A percentile compares a stretch with the other conserved stretches of the same genome.
These are phyloP conservation scores for Colletotrichum tamarilloi DNA, from an alignment of 2,329 filamentous ascomycete species.

Conservation along the genomic window DNA sequence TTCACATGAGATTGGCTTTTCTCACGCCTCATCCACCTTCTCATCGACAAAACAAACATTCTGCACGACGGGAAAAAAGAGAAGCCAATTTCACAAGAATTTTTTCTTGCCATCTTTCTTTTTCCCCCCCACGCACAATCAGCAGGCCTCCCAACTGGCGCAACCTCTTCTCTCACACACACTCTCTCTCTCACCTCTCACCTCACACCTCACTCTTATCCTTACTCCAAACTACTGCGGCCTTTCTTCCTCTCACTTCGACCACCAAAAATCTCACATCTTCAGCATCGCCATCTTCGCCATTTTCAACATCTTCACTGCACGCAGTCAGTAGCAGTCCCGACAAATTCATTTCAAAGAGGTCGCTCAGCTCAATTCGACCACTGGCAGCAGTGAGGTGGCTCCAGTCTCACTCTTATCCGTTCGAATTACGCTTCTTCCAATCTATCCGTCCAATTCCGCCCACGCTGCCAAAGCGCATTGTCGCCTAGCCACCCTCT, in stretches of 20 bases:
- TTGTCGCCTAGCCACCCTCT: constrained; percentile 34
- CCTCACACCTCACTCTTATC: neutral
- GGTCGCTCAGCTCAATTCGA: neutral
- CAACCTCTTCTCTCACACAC: neutral
- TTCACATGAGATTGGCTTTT: constrained; percentile 5
- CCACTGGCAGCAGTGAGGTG: neutral
- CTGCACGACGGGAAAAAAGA: neutral
- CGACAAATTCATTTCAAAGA: neutral
- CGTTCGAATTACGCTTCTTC: constrained; percentile 4
- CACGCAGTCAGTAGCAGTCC: neutral
- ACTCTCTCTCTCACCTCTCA: constrained; percentile 4
- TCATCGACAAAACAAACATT: constrained; percentile 6
- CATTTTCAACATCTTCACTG: neutral
- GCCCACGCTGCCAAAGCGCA: constrained; percentile 23
- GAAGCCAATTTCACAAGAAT: neutral
- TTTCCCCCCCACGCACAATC: neutral
- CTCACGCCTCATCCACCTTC: neutral
- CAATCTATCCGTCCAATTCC: constrained; percentile 26
- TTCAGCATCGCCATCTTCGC: neutral
- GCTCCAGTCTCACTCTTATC: constrained; percentile 4
- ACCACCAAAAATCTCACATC: constrained; percentile 19
- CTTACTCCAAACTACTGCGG: neutral
- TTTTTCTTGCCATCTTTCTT: constrained; percentile 17
- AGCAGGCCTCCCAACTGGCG: neutral
- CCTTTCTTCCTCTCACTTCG: constrained; percentile 6